Evolutionary conservation across 2,329 filamentous ascomycete genomes (phyloP), one percentile per base, ranked within the genome.

Genomic region (Fusarium begoniae): DNA sequence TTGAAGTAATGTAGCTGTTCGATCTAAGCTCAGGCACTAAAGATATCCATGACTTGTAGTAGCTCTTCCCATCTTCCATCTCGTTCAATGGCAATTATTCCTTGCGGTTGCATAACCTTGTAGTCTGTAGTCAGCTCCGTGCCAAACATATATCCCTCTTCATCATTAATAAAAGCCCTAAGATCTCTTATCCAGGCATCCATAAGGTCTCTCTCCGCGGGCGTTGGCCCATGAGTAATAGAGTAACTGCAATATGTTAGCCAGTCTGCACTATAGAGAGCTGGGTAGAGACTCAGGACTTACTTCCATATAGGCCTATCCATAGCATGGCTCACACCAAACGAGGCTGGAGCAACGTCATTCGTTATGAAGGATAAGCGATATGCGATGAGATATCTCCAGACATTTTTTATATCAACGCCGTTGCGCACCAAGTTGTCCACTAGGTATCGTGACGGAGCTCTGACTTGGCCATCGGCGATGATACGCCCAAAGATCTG

Each of bases 251-350:
- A 8, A 1, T 1, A 15, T 12, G 8, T 53, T 20, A 53, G 48
- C 17, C 6, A 20, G 2, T 15, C 9, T 53, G 4, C 4, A 15
- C 4, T 15, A 20, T 9, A 2, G n/a, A 4, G 4, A 15, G 4
- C 15, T 18, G 6, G 0, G 1, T 1, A 12, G 9, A 6, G 15
- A 6, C 3, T 9, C 0, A 11, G 15, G 18, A 59, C 60, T 20
- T 38, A 68, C 65, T 68, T 68, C 65, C 65, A 68, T 30, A 68
- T 54, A 8, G 65, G 65, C 3, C 65, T 15, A 15, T 68, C 63
- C 65, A 68, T 68, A 18, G 63, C 65, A 51, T 68, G 65, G 22
- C 65, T 68, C 1, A 68, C 63, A 22, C 65, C 63, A 12, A 68
- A 68, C 1, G 63, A 67, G 12, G 63, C 53, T 2, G 65, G 65